Conservation (phyloP, 768 basidiomycete species). For the Floccularia luteovirens region DNA sequence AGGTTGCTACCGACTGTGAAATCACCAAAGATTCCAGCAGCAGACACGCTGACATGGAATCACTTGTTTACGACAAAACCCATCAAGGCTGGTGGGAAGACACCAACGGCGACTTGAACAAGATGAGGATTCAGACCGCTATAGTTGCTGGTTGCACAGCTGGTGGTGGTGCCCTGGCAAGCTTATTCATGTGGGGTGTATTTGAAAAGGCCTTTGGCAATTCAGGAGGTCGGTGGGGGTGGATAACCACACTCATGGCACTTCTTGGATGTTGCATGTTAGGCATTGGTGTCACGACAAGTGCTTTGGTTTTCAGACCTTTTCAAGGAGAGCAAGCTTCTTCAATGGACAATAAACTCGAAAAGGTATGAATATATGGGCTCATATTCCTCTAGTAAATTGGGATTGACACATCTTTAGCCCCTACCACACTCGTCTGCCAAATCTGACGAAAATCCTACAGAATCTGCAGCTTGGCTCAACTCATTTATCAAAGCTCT, state of each 20-base stretch:
- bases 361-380: background rate
- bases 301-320: constrained; percentile 13
- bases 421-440: too few relatives aligned
- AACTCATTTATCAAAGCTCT: constrained; percentile 53
- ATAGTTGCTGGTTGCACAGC: constrained; percentile 21
- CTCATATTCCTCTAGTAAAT: background rate
- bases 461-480: constrained; percentile 48
- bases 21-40: constrained; percentile 12
- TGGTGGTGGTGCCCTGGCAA: constrained; percentile 15
- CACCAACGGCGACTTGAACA: constrained; percentile 20
- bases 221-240: constrained; percentile 9
- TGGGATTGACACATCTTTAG: too few relatives aligned
- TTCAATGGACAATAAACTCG: background rate
- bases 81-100: constrained; percentile 25
- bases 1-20: constrained; percentile 7
- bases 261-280: constrained; percentile 17
- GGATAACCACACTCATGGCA: constrained; percentile 12
- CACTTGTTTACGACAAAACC: constrained; percentile 19
- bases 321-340: constrained; percentile 6
- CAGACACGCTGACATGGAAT: constrained; percentile 18
- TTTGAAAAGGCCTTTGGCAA: constrained; percentile 12
- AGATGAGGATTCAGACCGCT: constrained; percentile 20
- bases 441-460: constrained; percentile 11
- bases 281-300: constrained; percentile 18
- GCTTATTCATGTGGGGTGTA: constrained; percentile 14